These are phyloP conservation scores for Blastobotrys illinoisensis DNA, from an alignment of 1,139 yeast species.

Conservation along the genomic window DNA sequence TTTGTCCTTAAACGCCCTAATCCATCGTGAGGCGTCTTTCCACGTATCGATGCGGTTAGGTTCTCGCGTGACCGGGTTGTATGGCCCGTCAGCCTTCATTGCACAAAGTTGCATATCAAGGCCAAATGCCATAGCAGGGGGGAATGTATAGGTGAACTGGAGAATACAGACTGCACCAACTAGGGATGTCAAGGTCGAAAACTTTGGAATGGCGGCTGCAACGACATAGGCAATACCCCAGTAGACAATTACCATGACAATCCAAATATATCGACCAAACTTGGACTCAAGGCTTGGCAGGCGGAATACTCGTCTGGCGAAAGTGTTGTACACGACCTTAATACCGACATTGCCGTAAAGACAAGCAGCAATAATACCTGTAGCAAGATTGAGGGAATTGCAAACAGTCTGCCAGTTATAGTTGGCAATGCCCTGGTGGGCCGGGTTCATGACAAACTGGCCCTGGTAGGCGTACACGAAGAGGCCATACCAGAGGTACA, in stretches of 20 bases:
- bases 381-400: slow-evolving; percentile 36
- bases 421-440: slow-evolving; percentile 38
- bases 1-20: slow-evolving; percentile 25
- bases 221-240: slow-evolving; percentile 43
- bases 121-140: slow-evolving; percentile 37
- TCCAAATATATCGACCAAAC: slow-evolving; percentile 37
- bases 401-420: slow-evolving; percentile 40
- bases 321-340: slow-evolving; percentile 38
- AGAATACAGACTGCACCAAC: slow-evolving; percentile 48
- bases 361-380: slow-evolving; percentile 42
- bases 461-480: slow-evolving; percentile 42
- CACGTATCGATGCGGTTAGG: slow-evolving; percentile 34
- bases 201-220: slow-evolving; percentile 52
- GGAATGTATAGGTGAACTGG: slow-evolving; percentile 45
- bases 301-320: slow-evolving; percentile 33
- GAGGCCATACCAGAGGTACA: slow-evolving; percentile 39
- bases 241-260: slow-evolving; percentile 33
- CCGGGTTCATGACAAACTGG: slow-evolving; percentile 39
- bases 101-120: slow-evolving; percentile 37
- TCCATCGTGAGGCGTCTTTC: slow-evolving; percentile 34
- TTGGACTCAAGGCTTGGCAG: slow-evolving; percentile 32
- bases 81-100: slow-evolving; percentile 30
- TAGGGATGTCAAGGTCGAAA: slow-evolving; percentile 42
- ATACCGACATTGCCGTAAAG: slow-evolving; percentile 43
- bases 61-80: slow-evolving; percentile 30